phyloP scores from a whole-genome alignment of 2,329 filamentous ascomycete genomes.

The Aureobasidium sp. region DNA sequence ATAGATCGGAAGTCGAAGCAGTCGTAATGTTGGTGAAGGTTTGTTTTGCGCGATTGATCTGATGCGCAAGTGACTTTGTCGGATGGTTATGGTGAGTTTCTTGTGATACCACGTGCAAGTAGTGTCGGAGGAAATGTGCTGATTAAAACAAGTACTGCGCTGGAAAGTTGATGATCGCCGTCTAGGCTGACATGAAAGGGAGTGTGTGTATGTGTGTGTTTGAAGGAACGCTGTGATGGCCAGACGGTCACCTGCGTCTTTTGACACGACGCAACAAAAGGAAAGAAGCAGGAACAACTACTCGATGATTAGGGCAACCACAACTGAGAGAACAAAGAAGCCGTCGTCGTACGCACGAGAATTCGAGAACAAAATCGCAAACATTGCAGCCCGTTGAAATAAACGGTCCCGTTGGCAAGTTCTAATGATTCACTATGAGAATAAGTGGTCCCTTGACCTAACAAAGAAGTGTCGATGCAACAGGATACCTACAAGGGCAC shows the following conservation, averaged over 20 bases:
- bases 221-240: neutral
- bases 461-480: neutral
- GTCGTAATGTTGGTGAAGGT: neutral
- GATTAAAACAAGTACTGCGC: neutral
- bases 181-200: neutral
- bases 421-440: neutral
- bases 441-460: slow-evolving; percentile 4
- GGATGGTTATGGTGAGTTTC: neutral
- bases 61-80: neutral
- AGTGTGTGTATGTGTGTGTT: neutral
- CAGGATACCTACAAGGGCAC: neutral
- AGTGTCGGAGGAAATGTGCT: neutral
- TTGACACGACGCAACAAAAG: neutral
- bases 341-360: neutral
- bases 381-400: slow-evolving; percentile 1
- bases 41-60: neutral
- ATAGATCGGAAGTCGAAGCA: neutral
- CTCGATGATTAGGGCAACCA: neutral
- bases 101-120: neutral
- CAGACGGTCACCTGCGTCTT: neutral
- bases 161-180: neutral
- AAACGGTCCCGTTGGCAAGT: neutral
- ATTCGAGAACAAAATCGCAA: neutral
- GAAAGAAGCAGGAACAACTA: neutral
- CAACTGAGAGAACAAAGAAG: slow-evolving; percentile 7